A percentile compares a stretch with the other conserved stretches of the same genome.
phyloP scores from a whole-genome alignment of 192 early-diverging fungal genomes.

The Phlyctochytrium arcticum region DNA sequence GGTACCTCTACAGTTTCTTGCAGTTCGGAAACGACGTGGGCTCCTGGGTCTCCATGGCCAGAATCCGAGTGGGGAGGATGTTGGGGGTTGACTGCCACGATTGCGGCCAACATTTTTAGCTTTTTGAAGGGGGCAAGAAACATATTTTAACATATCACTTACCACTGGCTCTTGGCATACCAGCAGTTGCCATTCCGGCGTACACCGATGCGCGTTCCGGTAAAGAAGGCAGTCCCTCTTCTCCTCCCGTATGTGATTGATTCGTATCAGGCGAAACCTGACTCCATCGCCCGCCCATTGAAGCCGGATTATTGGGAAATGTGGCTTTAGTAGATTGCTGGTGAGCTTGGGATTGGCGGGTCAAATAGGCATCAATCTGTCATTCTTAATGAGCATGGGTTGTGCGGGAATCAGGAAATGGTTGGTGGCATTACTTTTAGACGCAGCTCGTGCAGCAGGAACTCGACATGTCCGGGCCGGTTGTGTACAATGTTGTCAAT shows the following conservation, averaged over 20 bases:
- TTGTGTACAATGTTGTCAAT: constrained; percentile 40
- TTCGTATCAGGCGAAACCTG: too few species aligned
- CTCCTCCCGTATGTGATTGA: too few species aligned
- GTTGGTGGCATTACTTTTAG: constrained; percentile 28
- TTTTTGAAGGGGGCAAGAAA: too few species aligned
- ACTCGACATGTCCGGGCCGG: constrained; percentile 47
- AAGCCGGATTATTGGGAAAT: background rate
- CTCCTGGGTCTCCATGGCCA: constrained; percentile 18
- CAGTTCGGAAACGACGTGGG: constrained; percentile 36
- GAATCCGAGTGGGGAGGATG: too few species aligned
- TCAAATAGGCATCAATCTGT: background rate
- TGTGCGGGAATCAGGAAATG: background rate
- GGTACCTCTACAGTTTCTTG: constrained; percentile 50
- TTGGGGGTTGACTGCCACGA: too few species aligned
- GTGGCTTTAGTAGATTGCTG: background rate
- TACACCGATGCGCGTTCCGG: too few species aligned
- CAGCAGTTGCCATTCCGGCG: background rate
- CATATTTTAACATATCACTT: too few species aligned
- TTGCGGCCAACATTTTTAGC: too few species aligned
- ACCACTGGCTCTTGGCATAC: background rate
- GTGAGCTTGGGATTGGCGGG: background rate
- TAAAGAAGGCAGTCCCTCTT: too few species aligned
- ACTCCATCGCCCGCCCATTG: too few species aligned
- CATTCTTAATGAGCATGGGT: background rate
- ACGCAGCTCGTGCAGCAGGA: constrained; percentile 40